Evolutionary conservation across 73 alveolate genomes (phyloP).

Genomic region (Diophrys appendiculata): DNA sequence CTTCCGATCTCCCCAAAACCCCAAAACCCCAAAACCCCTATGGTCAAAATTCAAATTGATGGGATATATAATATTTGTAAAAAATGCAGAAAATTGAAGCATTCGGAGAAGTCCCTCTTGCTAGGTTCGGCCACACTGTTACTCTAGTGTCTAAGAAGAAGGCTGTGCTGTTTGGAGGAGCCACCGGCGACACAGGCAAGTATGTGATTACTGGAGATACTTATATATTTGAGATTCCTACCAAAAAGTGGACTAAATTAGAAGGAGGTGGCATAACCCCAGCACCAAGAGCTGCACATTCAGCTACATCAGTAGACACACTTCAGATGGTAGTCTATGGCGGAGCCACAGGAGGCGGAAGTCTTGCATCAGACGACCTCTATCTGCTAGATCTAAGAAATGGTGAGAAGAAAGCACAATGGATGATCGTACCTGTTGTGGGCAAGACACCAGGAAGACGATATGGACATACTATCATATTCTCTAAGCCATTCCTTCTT

Average conservation of each 20-base stretch:
- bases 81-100: slow-evolving; percentile 53
- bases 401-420: slow-evolving; percentile 89
- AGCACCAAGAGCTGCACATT: slow-evolving; percentile 97
- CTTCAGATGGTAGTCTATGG: slow-evolving; percentile 95
- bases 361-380: slow-evolving; percentile 88
- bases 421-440: slow-evolving; percentile 98
- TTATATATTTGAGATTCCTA: slow-evolving; percentile 73
- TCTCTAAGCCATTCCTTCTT: slow-evolving; percentile 89
- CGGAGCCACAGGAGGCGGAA: slow-evolving; percentile 99
- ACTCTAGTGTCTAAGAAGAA: slow-evolving; percentile 74
- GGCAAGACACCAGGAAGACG: slow-evolving; percentile 99
- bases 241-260: slow-evolving; percentile 76
- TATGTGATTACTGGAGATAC: slow-evolving; percentile 99
- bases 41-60: neutral
- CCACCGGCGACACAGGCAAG: slow-evolving; percentile 91
- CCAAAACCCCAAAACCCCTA: slow-evolving; percentile 8
- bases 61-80: neutral
- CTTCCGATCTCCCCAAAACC: neutral
- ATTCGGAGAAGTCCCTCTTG: slow-evolving; percentile 59
- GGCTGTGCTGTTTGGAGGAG: slow-evolving; percentile 81
- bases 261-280: slow-evolving; percentile 92
- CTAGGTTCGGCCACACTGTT: slow-evolving; percentile 97
- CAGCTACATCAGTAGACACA: slow-evolving; percentile 84
- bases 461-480: slow-evolving; percentile 96
- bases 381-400: slow-evolving; percentile 78